phyloP scores from a whole-genome alignment of 306 rosid species.

The Ormosia semicastrata region DNA sequence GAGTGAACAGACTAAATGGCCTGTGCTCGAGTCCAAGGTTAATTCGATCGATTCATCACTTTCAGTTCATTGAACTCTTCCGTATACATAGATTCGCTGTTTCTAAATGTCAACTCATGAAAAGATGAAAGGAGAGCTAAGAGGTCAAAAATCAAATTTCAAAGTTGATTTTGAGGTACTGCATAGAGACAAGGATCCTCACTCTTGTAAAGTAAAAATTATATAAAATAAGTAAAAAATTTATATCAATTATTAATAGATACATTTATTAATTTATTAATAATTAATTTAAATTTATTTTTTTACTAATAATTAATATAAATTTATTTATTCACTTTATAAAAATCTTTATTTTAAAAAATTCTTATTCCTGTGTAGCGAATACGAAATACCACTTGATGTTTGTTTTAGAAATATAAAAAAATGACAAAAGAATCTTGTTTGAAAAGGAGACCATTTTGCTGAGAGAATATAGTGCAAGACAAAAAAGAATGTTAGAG shows the following conservation, averaged over 20 bases:
- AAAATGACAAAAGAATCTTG: not conserved
- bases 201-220: too few relatives aligned
- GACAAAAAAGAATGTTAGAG: constrained; percentile 20
- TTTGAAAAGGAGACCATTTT: not conserved
- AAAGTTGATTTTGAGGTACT: not conserved
- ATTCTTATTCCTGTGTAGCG: too few relatives aligned
- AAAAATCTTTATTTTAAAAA: too few relatives aligned
- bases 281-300: too few relatives aligned
- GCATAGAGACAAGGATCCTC: too few relatives aligned
- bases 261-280: too few relatives aligned
- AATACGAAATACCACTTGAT: not conserved
- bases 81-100: not conserved
- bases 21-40: not conserved
- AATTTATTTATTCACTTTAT: too few relatives aligned
- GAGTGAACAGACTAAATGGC: not conserved
- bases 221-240: too few relatives aligned
- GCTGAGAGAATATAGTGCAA: constrained; percentile 9
- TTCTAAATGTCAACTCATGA: not conserved
- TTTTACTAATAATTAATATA: too few relatives aligned
- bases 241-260: too few relatives aligned
- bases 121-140: not conserved
- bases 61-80: too few relatives aligned
- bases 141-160: not conserved
- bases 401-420: not conserved
- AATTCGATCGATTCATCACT: not conserved